Base-by-base conservation (phyloP, 208 protist species). In the Acanthamoeba royreba region DNA sequence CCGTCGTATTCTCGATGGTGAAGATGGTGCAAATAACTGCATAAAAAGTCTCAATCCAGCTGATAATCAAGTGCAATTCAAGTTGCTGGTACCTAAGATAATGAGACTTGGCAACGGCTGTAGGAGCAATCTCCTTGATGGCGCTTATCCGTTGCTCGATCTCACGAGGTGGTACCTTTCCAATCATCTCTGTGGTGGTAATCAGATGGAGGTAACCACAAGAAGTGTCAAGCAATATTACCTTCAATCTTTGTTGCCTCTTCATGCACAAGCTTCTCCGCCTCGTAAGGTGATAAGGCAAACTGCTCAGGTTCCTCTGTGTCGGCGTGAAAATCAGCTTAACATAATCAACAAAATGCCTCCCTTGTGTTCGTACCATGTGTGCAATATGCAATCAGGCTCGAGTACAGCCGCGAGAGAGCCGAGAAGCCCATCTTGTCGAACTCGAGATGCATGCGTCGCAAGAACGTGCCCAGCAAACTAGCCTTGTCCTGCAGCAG, bases 401-500 rank as follows among this genome's bases (percentile, higher is more conserved):
- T 90, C 5, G 83, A 90, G 49, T 69, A 90, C 15, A 90, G 52
- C 17, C 83, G 83, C 40, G 83, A 90, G 31, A 90, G 83, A 9
- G 83, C 53, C 15, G 49, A 43, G 33, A 90, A 90, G 83, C n/a
- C 53, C 52, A 58, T 69, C 38, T 66, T 90, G 17, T 69, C 52
- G 25, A 90, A 90, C 40, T 43, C 83, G 13, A 90, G 83, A 38
- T 47, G 40, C n/a, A 90, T 38, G 13, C 83, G 46, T 1, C 83
- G 83, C 83, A 90, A 35, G 53, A 90, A 90, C 38, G 66, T 90
- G 49, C 83, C 83, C 83, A 90, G 31, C 17, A 69, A 2, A 55
- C 83, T 90, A 19, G 49, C 28, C 47, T 42, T 58, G 25, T 90
- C 83, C 83, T 90, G 33, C 58, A n/a, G n/a, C n/a, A n/a, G n/a